Base-by-base conservation (phyloP, 1,284 basidiomycete species). In the Blastosporella zonata region DNA sequence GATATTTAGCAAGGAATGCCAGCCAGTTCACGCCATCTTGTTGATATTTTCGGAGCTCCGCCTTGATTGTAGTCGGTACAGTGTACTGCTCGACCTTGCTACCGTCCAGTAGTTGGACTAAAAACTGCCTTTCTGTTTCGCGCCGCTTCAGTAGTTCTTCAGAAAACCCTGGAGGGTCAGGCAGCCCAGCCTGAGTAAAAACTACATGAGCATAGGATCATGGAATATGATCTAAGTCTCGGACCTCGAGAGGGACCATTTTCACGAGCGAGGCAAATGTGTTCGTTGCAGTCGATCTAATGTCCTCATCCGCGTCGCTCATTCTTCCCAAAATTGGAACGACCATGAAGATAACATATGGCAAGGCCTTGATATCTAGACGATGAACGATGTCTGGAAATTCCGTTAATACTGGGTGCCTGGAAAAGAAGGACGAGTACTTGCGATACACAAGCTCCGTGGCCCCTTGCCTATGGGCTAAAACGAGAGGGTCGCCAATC, bases 1-100 rank as follows among this genome's bases (percentile, higher is more conserved):
- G 97, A 63, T 96, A 98, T 67, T 96, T 93, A 23, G 94, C 90
- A 35, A 99, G 76, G 75, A 99, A 99, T 0, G 97, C 97, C 39
- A 99, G 77, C 97, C 97, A 99, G 67, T 94, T 98, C 59, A 99
- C 92, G 37, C 97, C 97, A 54, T 99, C 97, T 66, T 93, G 90
- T 67, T 99, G 97, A 64, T 99, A 99, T 66, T 94, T 93, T 50
- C 97, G 86, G 42, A 99, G 75, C 59, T 97, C 93, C 31, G 94
- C 93, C 53, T 96, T 93, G 75, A 99, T 90, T 41, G 76, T 71
- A 54, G 97, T 84, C 0, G 96, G 94, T 4, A 99, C 83, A 40
- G 73, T 69, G 67, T 99, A 99, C 55, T 89, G 85, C 60, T 95
- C 91, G 4, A 98, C 94, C 66, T 97, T 97, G 61, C 81, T 90